Evolutionary conservation across 225 moss, liverwort and hornwort species (phyloP), one percentile per base, ranked within the genome.

Genomic region (Marchantia polymorpha): DNA sequence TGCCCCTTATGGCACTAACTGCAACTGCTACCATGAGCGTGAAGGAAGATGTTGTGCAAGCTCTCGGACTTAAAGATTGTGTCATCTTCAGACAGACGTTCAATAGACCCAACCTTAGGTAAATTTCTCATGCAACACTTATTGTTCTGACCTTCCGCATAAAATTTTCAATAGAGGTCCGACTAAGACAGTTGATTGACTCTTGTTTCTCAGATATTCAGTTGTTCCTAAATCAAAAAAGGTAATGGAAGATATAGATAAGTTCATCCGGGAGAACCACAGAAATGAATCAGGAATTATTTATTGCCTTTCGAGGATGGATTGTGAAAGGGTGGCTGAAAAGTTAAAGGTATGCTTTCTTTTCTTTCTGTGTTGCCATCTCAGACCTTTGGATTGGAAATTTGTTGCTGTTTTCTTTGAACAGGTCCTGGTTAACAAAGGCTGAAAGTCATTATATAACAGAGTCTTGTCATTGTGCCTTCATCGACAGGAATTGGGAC

Each of bases 1-100:
- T 97, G 64, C 96, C 96, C 25, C 81, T 97, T 59, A 97, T 97
- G 81, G 96, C 96, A 63, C 82, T 97, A 30, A 97, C 96, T 74
- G 96, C 96, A 39, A 97, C 96, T 64, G 96, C 96, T 60, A 97
- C 96, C 52, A 79, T 92, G 82, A 93, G 92, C 81, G 96, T 97
- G 52, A 97, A 94, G 87, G 96, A 97, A 87, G 96, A 97, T 84
- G 94, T 97, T 69, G 96, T 97, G 77, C 92, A 92, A 84, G 96
- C 94, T 52, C 93, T 97, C 52, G 94, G 92, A 83, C 88, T 97
- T 30, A 93, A 91, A 73, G 87, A 92, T 30, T 97, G 96, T 85
- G 92, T 92, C 64, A 93, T 97, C 61, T 97, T 97, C 82, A 91
- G 94, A 75, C 96, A 97, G 86, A 97, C 96, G 59, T 97, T 97